Evolutionary conservation across 495 filamentous ascomycete species (phyloP).

Genomic region (Aspergillus cavernicola): DNA sequence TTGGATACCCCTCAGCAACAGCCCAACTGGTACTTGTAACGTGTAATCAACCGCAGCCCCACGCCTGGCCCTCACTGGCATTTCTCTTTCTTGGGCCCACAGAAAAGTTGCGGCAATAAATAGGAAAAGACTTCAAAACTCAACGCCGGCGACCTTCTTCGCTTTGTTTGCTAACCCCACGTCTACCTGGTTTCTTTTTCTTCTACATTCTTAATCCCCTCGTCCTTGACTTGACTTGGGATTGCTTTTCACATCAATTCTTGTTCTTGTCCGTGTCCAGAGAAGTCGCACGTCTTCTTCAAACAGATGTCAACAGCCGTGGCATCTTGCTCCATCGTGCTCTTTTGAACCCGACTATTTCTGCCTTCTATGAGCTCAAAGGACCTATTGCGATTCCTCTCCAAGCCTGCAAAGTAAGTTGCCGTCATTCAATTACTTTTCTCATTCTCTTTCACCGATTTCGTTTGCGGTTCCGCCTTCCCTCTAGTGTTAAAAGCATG

Average conservation of each 20-base stretch:
- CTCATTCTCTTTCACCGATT: conserved; percentile 10
- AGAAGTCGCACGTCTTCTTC: not conserved
- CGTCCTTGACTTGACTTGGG: conserved; percentile 8
- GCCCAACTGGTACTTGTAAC: not conserved
- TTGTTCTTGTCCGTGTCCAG: not conserved
- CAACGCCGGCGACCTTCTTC: not conserved
- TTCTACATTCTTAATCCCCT: not conserved
- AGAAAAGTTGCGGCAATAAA: not conserved
- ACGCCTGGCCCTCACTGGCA: conserved; percentile 8
- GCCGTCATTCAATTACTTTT: not conserved
- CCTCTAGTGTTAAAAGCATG: not conserved
- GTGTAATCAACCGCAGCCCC: not conserved
- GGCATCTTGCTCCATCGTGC: conserved; percentile 35
- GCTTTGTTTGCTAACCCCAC: conserved; percentile 9
- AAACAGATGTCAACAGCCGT: conserved; percentile 39
- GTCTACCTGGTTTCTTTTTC: conserved; percentile 8
- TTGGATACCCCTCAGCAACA: not conserved
- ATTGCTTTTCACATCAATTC: not conserved
- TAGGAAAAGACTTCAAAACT: conserved; percentile 7
- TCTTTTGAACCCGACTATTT: conserved; percentile 32
- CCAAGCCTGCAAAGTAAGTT: conserved; percentile 89
- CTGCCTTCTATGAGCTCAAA: conserved; percentile 80
- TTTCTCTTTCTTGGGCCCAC: conserved; percentile 12
- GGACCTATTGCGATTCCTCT: conserved; percentile 91
- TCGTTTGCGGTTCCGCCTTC: conserved; percentile 1